phyloP scores from a whole-genome alignment of 768 basidiomycete genomes.

The Kwoniella sp. region DNA sequence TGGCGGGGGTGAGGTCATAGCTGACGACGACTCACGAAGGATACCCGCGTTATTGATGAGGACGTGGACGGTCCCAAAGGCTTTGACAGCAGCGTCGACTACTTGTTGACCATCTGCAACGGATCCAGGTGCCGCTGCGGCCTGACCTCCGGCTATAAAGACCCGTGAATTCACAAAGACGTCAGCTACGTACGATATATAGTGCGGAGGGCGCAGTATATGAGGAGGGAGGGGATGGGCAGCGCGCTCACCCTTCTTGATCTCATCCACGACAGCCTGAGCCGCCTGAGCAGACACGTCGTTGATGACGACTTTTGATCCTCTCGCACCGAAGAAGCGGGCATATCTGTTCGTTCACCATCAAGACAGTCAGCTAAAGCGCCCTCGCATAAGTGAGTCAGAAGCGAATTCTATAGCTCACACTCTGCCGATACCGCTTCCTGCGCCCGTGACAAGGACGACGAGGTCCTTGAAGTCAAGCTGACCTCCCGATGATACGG shows the following conservation, averaged over 20 bases:
- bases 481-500: neutral
- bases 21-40: constrained; percentile 51
- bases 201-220: neutral
- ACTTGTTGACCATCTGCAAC: constrained; percentile 84
- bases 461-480: constrained; percentile 59
- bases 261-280: constrained; percentile 88
- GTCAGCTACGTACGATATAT: neutral
- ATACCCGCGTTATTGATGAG: constrained; percentile 97
- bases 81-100: constrained; percentile 79
- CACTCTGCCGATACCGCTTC: constrained; percentile 90
- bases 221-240: neutral
- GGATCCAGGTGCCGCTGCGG: constrained; percentile 80
- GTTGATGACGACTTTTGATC: constrained; percentile 92
- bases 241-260: constrained; percentile 67
- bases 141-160: constrained; percentile 79
- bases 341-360: constrained; percentile 72
- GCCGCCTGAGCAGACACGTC: constrained; percentile 87
- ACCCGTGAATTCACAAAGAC: neutral
- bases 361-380: neutral
- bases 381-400: too few species aligned
- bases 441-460: constrained; percentile 93
- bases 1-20: neutral
- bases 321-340: constrained; percentile 84
- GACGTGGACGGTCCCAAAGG: constrained; percentile 67
- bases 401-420: constrained; percentile 64